Base-by-base conservation (phyloP, 306 rosid genomes). In the Acmispon strigosus region DNA sequence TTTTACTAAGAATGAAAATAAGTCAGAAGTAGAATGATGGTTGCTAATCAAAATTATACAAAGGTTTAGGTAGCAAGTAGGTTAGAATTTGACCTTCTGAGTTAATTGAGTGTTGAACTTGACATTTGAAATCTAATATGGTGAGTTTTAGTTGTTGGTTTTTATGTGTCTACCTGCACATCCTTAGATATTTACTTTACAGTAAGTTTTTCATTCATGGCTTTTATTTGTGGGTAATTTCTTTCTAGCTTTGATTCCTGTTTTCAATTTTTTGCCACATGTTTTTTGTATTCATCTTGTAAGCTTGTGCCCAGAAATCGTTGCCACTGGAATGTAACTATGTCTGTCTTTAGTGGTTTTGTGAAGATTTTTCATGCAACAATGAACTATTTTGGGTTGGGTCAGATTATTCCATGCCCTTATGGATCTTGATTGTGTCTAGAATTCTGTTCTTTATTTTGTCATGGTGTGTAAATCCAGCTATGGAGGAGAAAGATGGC, bases 81-180 rank as follows among this genome's bases (percentile, higher is more conserved):
- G 24, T 60, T 76, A 64, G 4, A 42, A 69, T 61, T 41, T 51
- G 58, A 61, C 59, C 44, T 36, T 19, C 65, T 78, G 58, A 36
- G 15, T 57, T 45, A 18, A 53, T 19, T 67, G 47, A 18, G 13
- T 34, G 29, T 34, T 16, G 39, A 41, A 63, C 47, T 45, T 54
- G 6, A 62, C 50, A 36, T 69, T 18, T 14, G 4, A 58, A 70
- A 48, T 52, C 13, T 49, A 24, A 13, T 10, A 44, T 15, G 50
- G 53, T 51, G 19, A 11, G 48, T 68, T 68, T 54, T 27, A 2
- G 47, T 12, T 6, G 2, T 51, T 51, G 11, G 19, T 12, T 56
- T 73, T 36, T 13, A 19, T 3, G 39, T 62, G 29, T 22, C 16
- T 54, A 4, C n/a, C n/a, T n/a, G n/a, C 37, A 17, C 20, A n/a